Evolutionary conservation across 1,284 basidiomycete genomes (phyloP).

Genomic region (Boletus semigastroideus): DNA sequence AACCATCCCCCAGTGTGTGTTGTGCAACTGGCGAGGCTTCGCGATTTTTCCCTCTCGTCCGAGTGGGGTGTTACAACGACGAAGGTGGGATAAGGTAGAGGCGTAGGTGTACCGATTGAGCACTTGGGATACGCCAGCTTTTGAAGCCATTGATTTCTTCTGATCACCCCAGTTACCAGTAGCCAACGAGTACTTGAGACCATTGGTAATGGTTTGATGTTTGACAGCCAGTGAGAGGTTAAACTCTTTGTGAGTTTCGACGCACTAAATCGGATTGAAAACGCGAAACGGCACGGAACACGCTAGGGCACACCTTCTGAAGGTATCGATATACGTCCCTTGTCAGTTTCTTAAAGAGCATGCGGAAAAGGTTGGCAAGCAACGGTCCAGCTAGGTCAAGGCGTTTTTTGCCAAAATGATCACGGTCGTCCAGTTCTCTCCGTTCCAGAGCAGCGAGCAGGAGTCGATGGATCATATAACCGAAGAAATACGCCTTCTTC

Average conservation of each 20-base stretch:
- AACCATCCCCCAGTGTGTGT: conserved; percentile 99
- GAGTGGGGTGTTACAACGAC: conserved; percentile 97
- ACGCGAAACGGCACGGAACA: neutral
- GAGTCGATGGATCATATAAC: conserved; percentile 99
- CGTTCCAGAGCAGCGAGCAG: conserved; percentile 92
- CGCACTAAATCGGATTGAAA: conserved; percentile 62
- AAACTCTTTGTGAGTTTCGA: conserved; percentile 96
- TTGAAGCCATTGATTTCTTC: conserved; percentile 96
- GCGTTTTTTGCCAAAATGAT: conserved; percentile 99
- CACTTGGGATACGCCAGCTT: conserved; percentile 98
- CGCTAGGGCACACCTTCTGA: conserved; percentile 71
- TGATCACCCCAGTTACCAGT: conserved; percentile 99
- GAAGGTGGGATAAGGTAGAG: conserved; percentile 96
- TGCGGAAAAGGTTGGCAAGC: conserved; percentile 93
- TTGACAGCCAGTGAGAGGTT: conserved; percentile 92
- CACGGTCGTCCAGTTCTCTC: conserved; percentile 96
- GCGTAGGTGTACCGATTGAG: conserved; percentile 99
- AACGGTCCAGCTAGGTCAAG: conserved; percentile 95
- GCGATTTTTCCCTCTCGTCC: conserved; percentile 99
- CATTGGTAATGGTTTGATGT: conserved; percentile 96
- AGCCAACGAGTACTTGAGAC: conserved; percentile 96
- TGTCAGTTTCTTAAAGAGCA: conserved; percentile 96
- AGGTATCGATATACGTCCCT: conserved; percentile 97
- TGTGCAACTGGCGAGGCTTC: conserved; percentile 98
- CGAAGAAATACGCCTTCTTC: conserved; percentile 99